Percentiles rank a stretch among this genome's conserved stretches.
phyloP scores from a whole-genome alignment of 257 asterid genomes.

The Solanum arcanum region DNA sequence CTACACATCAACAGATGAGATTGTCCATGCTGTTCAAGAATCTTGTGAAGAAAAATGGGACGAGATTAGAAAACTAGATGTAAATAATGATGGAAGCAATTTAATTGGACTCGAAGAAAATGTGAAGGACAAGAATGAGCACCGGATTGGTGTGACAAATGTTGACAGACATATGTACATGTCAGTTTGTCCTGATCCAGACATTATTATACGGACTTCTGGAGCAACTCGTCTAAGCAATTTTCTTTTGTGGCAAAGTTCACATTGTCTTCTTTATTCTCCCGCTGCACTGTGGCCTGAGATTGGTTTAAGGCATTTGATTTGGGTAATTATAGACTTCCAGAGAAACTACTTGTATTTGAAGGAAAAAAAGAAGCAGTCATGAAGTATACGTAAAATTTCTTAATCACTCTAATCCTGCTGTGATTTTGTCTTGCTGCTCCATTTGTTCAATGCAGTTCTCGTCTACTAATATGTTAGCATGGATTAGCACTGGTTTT shows the following conservation, averaged over 20 bases:
- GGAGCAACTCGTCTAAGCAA: constrained; percentile 83
- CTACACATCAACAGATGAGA: constrained; percentile 78
- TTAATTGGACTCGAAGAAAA: not conserved
- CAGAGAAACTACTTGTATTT: constrained; percentile 40
- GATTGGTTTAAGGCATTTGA: constrained; percentile 57
- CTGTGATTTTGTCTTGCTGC: not conserved
- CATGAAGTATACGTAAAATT: not conserved
- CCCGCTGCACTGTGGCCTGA: constrained; percentile 71
- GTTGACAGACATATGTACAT: constrained; percentile 56
- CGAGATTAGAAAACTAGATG: constrained; percentile 4
- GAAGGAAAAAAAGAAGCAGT: constrained; percentile 33
- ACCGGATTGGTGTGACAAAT: constrained; percentile 22
- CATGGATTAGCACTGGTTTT: not conserved
- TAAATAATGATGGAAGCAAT: constrained; percentile 9
- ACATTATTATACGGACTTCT: constrained; percentile 60
- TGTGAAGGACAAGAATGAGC: constrained; percentile 5
- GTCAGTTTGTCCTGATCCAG: constrained; percentile 65
- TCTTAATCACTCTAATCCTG: not conserved
- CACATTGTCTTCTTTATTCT: constrained; percentile 47
- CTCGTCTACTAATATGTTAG: not conserved
- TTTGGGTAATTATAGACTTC: constrained; percentile 44
- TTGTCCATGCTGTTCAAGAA: constrained; percentile 46
- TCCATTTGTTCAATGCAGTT: not conserved
- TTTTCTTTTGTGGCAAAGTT: constrained; percentile 83
- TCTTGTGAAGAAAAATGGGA: constrained; percentile 32